Base-by-base conservation (phyloP, 768 basidiomycete species). In the Clitopilus passeckerianus region DNA sequence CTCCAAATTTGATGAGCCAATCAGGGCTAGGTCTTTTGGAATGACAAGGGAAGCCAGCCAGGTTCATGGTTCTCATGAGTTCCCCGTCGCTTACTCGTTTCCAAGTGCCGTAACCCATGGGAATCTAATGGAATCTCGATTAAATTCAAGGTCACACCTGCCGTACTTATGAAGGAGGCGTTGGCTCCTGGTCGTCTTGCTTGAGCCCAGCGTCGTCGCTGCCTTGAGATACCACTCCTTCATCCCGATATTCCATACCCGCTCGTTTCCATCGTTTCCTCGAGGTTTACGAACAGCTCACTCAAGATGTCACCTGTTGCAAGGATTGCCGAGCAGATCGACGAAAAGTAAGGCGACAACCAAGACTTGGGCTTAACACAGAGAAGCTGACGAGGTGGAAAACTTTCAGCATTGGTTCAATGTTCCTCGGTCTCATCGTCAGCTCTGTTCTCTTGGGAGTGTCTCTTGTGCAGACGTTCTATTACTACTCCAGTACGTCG, bases 391-490 rank as follows among this genome's bases (percentile, higher is more conserved):
- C 46, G 55, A 58, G 22, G 37, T 43, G 55, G 54, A 57, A 6
- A 62, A 53, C 37, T n/a, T 53, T 22, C 30, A 67, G 66, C 56
- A 63, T 67, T 60, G 66, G 66, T 23, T 58, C 62, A 0, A 64
- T 63, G 63, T 58, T 64, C 35, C 56, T 64, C 34, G 64, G 66
- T 37, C 58, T 61, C 57, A 50, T 65, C 34, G 56, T 66, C 12
- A 65, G 66, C 60, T 62, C 65, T 20, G 59, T 67, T 7, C 52
- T 67, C 10, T 46, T 64, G 43, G 66, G 66, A 1, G 60, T 67
- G 14, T 63, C 66, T 9, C 62, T 64, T 5, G 59, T 67, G 2
- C 66, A 67, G 27, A 64, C 65, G 0, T 67, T 64, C 27, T 66
- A 63, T 41, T 67, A 67, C 34, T 65, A 64, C 23, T 53, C 58